Evolutionary conservation across 352 stramenopile species (phyloP).

Genomic region (Proteromonas lacertae): DNA sequence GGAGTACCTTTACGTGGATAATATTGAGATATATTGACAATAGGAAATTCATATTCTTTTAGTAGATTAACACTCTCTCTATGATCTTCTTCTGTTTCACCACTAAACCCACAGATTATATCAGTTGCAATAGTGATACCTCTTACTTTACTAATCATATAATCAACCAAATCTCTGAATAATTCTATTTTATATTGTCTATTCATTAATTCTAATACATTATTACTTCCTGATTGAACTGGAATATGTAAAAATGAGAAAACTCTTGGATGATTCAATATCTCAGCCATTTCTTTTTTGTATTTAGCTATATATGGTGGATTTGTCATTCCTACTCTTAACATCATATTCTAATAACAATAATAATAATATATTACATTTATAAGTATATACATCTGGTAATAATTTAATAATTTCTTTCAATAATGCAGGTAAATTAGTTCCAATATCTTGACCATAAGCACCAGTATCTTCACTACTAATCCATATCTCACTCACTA

Average conservation of each 20-base stretch:
- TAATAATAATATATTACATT: constrained; percentile 4
- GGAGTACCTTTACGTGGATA: constrained; percentile 50
- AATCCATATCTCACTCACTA: constrained; percentile 54
- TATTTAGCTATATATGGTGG: constrained; percentile 52
- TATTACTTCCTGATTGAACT: constrained; percentile 42
- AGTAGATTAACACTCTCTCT: constrained; percentile 40
- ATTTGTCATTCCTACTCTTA: constrained; percentile 61
- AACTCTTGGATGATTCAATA: constrained; percentile 32
- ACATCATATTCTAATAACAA: constrained; percentile 21
- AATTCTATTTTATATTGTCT: constrained; percentile 42
- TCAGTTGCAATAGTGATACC: constrained; percentile 45
- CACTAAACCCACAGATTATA: constrained; percentile 58
- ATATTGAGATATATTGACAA: constrained; percentile 65
- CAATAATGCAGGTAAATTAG: constrained; percentile 23
- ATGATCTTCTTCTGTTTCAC: constrained; percentile 45
- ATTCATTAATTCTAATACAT: constrained; percentile 47
- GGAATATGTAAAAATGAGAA: constrained; percentile 57
- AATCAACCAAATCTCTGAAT: constrained; percentile 29
- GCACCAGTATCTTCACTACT: constrained; percentile 52
- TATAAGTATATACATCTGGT: too few species aligned
- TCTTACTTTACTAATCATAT: constrained; percentile 26
- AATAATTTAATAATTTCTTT: constrained; percentile 22
- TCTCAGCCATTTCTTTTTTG: constrained; percentile 29
- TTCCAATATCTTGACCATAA: constrained; percentile 47
- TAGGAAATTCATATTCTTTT: constrained; percentile 39